These are phyloP conservation scores for Pyricularia pennisetigena DNA, from an alignment of 2,329 filamentous ascomycete species.

Conservation along the genomic window DNA sequence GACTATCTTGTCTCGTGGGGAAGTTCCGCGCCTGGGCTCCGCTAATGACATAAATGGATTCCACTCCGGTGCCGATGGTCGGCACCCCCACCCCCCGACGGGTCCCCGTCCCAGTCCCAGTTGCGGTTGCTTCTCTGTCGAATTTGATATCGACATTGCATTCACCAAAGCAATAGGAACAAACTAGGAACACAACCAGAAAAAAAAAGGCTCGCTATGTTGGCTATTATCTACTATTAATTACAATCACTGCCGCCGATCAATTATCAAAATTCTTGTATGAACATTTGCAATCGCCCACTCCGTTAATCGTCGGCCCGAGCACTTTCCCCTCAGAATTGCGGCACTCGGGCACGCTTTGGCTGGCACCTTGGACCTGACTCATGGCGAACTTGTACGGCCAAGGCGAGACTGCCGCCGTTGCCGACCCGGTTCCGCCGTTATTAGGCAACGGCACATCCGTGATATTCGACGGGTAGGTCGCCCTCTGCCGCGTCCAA, in stretches of 20 bases:
- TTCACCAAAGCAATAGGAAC: too few species aligned
- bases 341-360: conserved; percentile 43
- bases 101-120: too few species aligned
- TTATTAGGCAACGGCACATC: conserved; percentile 10
- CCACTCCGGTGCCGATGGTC: background rate
- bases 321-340: conserved; percentile 25
- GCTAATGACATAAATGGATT: background rate
- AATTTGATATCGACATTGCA: too few species aligned
- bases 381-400: conserved; percentile 47
- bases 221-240: background rate
- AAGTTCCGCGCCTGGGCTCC: background rate
- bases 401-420: conserved; percentile 29
- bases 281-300: conserved; percentile 25
- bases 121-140: too few species aligned
- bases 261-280: conserved; percentile 24
- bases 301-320: conserved; percentile 23
- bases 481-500: conserved; percentile 38
- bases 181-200: background rate
- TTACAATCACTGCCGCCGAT: background rate
- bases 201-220: background rate
- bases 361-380: conserved; percentile 36
- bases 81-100: background rate
- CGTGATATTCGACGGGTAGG: conserved; percentile 16
- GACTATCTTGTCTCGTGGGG: background rate
- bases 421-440: background rate